Base-by-base conservation (phyloP, 148 eudicot species). In the Arbutus unedo region DNA sequence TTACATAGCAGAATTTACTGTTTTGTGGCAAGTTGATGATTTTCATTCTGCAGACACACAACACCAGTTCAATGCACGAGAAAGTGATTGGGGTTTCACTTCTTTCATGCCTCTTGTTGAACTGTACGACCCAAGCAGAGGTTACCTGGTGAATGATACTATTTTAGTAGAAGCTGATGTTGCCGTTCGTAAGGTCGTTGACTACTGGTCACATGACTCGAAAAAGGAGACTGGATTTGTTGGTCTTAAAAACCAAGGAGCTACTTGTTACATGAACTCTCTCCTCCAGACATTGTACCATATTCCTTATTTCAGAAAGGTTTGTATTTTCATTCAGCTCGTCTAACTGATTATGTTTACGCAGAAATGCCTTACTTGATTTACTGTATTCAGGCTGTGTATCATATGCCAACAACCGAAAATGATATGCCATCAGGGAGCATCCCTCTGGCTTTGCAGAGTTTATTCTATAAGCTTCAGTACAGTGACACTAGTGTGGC, bases 51-150 rank as follows among this genome's bases (percentile, higher is more conserved):
- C 93, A 96, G 99, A 96, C 83, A 92, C 99, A 10, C 99, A 96
- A 38, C 99, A 96, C 85, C 99, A 96, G 85, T 96, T 96, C 84
- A 91, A 89, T 84, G 90, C 92, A 55, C 85, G 98, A 84, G 99
- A 96, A 85, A 94, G 95, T 81, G 99, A 96, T 88, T 96, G 99
- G 99, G 99, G 99, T 45, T 96, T 96, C 89, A 96, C 99, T 48
- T 92, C 99, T 21, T 96, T 96, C 88, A 94, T 96, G 98, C 91
- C 98, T 79, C 91, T 96, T 23, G 83, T 93, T 77, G 99, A 96
- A 16, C 90, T 94, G 6, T 94, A 96, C 89, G 99, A 96, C 77
- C 98, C 93, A 77, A 75, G 76, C 79, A 92, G 92, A 72, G 98
- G 99, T 55, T 96, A 89, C 84, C 88, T 96, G 74, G 88, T 89